Evolutionary conservation across 1,284 basidiomycete genomes (phyloP).

Genomic region (Pyrrhoderma lamaoense): DNA sequence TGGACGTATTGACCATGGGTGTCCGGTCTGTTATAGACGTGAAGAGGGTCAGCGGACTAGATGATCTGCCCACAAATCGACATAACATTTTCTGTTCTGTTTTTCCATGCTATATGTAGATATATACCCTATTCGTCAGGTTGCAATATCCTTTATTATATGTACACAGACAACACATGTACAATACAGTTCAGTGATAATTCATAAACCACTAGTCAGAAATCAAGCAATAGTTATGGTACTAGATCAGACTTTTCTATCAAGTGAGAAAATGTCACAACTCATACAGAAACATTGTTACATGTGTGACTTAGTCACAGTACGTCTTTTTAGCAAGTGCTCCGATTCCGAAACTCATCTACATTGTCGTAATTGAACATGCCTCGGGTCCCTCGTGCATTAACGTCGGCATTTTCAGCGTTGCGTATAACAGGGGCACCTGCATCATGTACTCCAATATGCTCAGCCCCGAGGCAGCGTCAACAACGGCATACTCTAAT

Average conservation of each 20-base stretch:
- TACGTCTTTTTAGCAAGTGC: no score
- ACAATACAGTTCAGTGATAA: no score
- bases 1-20: constrained; percentile 55
- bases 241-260: no score
- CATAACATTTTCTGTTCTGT: not conserved
- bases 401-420: constrained; percentile 8
- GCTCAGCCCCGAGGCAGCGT: not conserved
- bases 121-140: not conserved
- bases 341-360: no score
- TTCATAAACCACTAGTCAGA: no score
- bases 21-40: constrained; percentile 66
- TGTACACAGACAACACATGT: not conserved
- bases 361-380: constrained; percentile 2
- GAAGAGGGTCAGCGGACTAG: constrained; percentile 42
- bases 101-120: constrained; percentile 23
- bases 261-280: no score
- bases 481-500: not conserved
- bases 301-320: no score
- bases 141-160: not conserved
- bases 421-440: not conserved
- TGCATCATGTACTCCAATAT: not conserved
- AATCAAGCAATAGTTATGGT: no score
- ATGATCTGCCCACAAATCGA: constrained; percentile 22
- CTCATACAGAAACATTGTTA: no score
- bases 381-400: constrained; percentile 11